A percentile compares a stretch with the other conserved stretches of the same genome.
Evolutionary conservation across 169 alveolate genomes (phyloP).

Genomic region (Cryptosporidium tyzzeri): DNA sequence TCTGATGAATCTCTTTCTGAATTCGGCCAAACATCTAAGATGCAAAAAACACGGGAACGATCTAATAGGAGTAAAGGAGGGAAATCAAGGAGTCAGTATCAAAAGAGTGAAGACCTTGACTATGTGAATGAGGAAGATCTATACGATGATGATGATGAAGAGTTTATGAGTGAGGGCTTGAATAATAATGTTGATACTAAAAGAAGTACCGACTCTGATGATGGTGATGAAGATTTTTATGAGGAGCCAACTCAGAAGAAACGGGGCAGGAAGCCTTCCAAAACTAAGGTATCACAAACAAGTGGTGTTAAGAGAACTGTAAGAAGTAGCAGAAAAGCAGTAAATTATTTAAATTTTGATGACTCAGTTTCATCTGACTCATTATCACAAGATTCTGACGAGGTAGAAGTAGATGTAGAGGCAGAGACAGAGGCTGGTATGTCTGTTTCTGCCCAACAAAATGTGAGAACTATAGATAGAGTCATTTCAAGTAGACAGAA

Average conservation of each 20-base stretch:
- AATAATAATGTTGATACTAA: not conserved
- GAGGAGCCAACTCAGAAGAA: conserved; percentile 20
- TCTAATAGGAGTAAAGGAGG: not conserved
- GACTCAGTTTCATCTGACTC: conserved; percentile 24
- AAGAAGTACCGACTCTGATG: conserved; percentile 39
- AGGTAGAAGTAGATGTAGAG: too few species aligned
- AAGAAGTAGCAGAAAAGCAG: conserved; percentile 42
- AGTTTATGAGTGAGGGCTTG: not conserved
- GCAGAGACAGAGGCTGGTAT: not conserved
- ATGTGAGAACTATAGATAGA: conserved; percentile 43
- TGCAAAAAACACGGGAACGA: conserved; percentile 1
- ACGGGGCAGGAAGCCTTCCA: conserved; percentile 12
- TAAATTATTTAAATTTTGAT: conserved; percentile 37
- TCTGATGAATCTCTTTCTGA: conserved; percentile 44
- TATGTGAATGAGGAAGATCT: conserved; percentile 39
- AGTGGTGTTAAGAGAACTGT: conserved; percentile 9
- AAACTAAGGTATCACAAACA: not conserved
- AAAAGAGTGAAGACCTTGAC: conserved; percentile 25
- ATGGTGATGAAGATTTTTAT: conserved; percentile 22
- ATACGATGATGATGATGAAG: conserved; percentile 33
- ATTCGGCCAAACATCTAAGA: not conserved
- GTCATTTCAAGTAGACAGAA: conserved; percentile 25
- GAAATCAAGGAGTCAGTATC: not conserved
- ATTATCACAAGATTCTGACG: conserved; percentile 8
- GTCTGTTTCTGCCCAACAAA: not conserved